phyloP scores from a whole-genome alignment of 306 rosid species.

The Sicyos edulis region DNA sequence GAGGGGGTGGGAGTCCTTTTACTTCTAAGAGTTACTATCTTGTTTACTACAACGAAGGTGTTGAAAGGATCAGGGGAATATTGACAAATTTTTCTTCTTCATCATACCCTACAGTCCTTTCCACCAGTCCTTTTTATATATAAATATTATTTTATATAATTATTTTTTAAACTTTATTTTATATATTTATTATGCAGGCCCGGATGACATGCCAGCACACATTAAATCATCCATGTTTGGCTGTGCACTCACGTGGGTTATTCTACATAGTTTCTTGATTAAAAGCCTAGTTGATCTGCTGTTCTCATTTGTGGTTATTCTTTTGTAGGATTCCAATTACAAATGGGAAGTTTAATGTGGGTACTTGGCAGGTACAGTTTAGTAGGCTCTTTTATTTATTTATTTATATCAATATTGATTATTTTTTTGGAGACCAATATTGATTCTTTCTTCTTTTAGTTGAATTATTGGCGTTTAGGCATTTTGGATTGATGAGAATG shows the following conservation, averaged over 20 bases:
- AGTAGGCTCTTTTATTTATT: background rate
- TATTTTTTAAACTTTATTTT: background rate
- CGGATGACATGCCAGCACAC: slow-evolving; percentile 98
- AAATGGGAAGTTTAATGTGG: slow-evolving; percentile 90
- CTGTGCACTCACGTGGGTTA: slow-evolving; percentile 58
- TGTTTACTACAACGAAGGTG: background rate
- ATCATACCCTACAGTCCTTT: background rate
- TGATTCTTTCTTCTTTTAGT: background rate
- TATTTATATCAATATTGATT: background rate
- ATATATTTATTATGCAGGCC: slow-evolving; percentile 44
- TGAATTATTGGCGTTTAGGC: background rate
- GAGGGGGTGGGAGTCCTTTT: background rate
- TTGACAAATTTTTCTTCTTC: background rate
- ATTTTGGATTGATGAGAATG: background rate
- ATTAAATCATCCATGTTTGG: slow-evolving; percentile 97
- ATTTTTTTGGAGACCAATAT: background rate
- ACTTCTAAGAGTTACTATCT: background rate
- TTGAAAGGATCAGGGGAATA: background rate
- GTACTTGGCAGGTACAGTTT: slow-evolving; percentile 83
- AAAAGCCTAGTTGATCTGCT: slow-evolving; percentile 15
- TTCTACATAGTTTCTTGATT: slow-evolving; percentile 17
- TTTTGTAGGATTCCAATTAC: slow-evolving; percentile 73
- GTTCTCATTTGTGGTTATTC: slow-evolving; percentile 22
- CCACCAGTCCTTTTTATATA: background rate
- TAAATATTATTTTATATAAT: background rate